A percentile compares a stretch with the other conserved stretches of the same genome.
These are phyloP conservation scores for Sphagnum fallax DNA, from an alignment of 228 moss, liverwort and hornwort genomes.

Conservation along the genomic window DNA sequence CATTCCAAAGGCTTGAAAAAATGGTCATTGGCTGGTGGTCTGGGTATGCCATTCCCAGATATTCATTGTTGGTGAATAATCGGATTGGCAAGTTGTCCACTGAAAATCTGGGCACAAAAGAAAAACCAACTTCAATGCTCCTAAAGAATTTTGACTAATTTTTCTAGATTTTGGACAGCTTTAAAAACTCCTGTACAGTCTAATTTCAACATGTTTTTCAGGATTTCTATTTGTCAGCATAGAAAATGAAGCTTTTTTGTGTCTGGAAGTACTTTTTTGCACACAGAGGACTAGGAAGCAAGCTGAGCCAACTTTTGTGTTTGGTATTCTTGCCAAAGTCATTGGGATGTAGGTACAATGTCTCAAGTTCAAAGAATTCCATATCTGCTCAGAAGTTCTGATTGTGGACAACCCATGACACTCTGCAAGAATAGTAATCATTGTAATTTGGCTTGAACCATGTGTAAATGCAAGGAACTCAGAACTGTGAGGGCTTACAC, in stretches of 20 bases:
- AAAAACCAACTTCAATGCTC: too few species aligned
- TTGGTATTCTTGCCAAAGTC: background rate
- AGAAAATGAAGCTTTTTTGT: too few species aligned
- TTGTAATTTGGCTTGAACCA: background rate
- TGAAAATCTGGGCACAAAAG: conserved; percentile 20
- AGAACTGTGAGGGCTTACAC: conserved; percentile 28
- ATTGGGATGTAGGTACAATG: background rate
- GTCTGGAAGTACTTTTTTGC: too few species aligned
- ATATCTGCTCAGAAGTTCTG: background rate
- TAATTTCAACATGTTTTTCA: too few species aligned
- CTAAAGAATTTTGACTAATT: too few species aligned
- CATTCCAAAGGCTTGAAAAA: conserved; percentile 49
- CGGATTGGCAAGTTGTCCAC: conserved; percentile 45
- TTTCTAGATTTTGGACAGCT: too few species aligned
- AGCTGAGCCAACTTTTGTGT: background rate
- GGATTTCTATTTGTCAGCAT: too few species aligned
- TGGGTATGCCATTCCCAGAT: conserved; percentile 35
- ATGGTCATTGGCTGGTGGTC: conserved; percentile 44
- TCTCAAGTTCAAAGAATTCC: background rate
- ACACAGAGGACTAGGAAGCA: too few species aligned
- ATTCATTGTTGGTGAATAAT: conserved; percentile 33
- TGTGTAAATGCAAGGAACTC: background rate
- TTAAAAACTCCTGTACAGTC: too few species aligned
- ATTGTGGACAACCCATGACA: background rate
- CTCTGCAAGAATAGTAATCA: background rate